A percentile compares a stretch with the other conserved stretches of the same genome.
Conservation (phyloP, 1,139 yeast species). For the Yamadazyma diddensiae region DNA sequence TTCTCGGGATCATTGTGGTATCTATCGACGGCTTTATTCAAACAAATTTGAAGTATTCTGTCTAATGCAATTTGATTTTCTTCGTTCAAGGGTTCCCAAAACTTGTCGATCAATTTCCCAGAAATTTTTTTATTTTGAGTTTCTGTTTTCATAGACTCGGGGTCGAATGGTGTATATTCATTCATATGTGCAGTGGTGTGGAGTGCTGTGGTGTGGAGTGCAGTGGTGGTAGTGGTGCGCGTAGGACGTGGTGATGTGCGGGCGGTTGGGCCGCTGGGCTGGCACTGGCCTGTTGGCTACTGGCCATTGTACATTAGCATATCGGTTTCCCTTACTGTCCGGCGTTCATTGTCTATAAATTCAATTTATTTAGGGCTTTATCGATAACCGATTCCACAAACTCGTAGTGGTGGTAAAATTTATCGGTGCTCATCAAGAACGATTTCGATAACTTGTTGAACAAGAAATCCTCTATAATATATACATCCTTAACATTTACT, state of each 20-base stretch:
- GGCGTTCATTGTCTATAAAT: no score
- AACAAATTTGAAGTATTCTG: conserved; percentile 27
- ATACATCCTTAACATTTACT: conserved; percentile 9
- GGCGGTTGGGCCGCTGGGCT: neutral
- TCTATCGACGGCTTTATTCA: conserved; percentile 30
- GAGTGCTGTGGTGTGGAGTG: no score
- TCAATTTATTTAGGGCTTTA: neutral
- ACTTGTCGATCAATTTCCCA: conserved; percentile 30
- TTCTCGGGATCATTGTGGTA: conserved; percentile 15
- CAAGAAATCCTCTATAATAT: conserved; percentile 13
- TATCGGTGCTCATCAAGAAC: conserved; percentile 6
- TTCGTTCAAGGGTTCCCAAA: conserved; percentile 33
- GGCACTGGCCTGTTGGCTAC: no score
- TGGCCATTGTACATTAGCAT: neutral
- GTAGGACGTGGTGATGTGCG: no score
- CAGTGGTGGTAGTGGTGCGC: no score
- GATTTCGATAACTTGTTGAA: conserved; percentile 9
- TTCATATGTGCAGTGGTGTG: no score
- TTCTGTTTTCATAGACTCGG: conserved; percentile 15
- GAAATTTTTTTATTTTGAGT: conserved; percentile 22
- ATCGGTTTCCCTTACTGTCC: neutral
- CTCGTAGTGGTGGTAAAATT: conserved; percentile 9
- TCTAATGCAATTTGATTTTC: conserved; percentile 22
- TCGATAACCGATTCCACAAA: conserved; percentile 6
- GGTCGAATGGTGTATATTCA: conserved; percentile 13